Evolutionary conservation across 2,329 filamentous ascomycete genomes (phyloP).

Genomic region (Alternaria triticimaculans): DNA sequence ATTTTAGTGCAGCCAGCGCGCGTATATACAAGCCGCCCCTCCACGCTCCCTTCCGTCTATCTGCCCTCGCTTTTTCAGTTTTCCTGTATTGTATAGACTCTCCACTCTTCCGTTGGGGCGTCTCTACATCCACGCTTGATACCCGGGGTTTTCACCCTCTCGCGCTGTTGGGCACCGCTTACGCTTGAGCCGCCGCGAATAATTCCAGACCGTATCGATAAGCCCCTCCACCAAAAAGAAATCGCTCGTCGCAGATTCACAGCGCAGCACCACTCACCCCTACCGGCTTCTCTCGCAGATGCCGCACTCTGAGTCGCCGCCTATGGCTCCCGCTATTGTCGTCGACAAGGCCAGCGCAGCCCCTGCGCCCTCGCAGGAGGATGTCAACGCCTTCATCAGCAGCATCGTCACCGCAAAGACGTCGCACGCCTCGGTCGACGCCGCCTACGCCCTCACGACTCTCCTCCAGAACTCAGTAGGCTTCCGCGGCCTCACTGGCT

Average conservation of each 20-base stretch:
- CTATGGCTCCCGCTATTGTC: slow-evolving; percentile 56
- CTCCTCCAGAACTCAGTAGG: slow-evolving; percentile 70
- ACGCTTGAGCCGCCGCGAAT: slow-evolving; percentile 21
- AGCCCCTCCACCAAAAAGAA: slow-evolving; percentile 38
- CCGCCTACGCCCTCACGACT: slow-evolving; percentile 69
- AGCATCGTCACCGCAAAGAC: slow-evolving; percentile 59
- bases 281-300: slow-evolving; percentile 40
- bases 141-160: slow-evolving; percentile 20
- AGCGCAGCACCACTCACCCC: slow-evolving; percentile 4
- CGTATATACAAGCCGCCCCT: slow-evolving; percentile 26
- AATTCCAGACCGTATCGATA: slow-evolving; percentile 36
- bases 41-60: slow-evolving; percentile 16
- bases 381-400: slow-evolving; percentile 52
- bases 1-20: slow-evolving; percentile 28
- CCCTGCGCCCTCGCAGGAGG: slow-evolving; percentile 54
- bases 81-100: slow-evolving; percentile 36
- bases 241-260: slow-evolving; percentile 15
- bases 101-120: slow-evolving; percentile 39
- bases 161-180: slow-evolving; percentile 19
- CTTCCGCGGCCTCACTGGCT: slow-evolving; percentile 66
- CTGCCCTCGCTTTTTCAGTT: slow-evolving; percentile 22
- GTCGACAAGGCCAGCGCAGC: slow-evolving; percentile 53
- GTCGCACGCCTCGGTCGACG: slow-evolving; percentile 65
- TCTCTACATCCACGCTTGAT: slow-evolving; percentile 27
- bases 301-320: slow-evolving; percentile 60